These are phyloP conservation scores for Phaeosphaeriaceae sp. DNA, from an alignment of 2,329 filamentous ascomycete species.

Conservation along the genomic window DNA sequence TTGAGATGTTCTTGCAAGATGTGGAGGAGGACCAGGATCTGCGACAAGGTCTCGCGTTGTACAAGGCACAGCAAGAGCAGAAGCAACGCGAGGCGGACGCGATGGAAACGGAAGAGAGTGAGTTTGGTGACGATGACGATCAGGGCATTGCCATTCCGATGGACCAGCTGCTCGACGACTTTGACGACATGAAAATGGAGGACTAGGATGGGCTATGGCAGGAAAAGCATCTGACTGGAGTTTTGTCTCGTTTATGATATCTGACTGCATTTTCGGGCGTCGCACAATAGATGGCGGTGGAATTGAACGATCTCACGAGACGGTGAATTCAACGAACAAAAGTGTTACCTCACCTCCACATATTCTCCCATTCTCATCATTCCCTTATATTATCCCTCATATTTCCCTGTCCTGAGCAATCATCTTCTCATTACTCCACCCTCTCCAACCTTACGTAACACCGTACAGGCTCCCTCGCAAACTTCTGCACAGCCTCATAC, in stretches of 20 bases:
- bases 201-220: constrained; percentile 20
- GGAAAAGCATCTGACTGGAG: constrained; percentile 3
- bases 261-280: constrained; percentile 26
- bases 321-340: too few species aligned
- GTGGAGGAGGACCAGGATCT: constrained; percentile 95
- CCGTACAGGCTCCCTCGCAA: constrained; percentile 6
- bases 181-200: constrained; percentile 85
- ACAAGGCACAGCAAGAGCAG: constrained; percentile 70
- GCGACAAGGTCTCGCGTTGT: constrained; percentile 81
- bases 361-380: too few species aligned
- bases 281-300: neutral
- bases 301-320: too few species aligned
- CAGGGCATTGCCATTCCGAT: constrained; percentile 54
- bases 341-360: too few species aligned
- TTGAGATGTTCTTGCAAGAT: constrained; percentile 95
- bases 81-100: constrained; percentile 65
- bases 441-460: constrained; percentile 7
- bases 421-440: neutral
- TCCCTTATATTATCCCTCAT: too few species aligned
- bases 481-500: constrained; percentile 5
- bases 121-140: constrained; percentile 66
- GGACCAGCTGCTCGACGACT: constrained; percentile 79
- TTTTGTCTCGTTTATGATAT: neutral
- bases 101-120: constrained; percentile 68
- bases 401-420: too few species aligned